Percentiles rank a stretch among this genome's conserved stretches.
These are phyloP conservation scores for Sporothrix brunneoviolacea DNA, from an alignment of 2,329 filamentous ascomycete genomes.

Conservation along the genomic window DNA sequence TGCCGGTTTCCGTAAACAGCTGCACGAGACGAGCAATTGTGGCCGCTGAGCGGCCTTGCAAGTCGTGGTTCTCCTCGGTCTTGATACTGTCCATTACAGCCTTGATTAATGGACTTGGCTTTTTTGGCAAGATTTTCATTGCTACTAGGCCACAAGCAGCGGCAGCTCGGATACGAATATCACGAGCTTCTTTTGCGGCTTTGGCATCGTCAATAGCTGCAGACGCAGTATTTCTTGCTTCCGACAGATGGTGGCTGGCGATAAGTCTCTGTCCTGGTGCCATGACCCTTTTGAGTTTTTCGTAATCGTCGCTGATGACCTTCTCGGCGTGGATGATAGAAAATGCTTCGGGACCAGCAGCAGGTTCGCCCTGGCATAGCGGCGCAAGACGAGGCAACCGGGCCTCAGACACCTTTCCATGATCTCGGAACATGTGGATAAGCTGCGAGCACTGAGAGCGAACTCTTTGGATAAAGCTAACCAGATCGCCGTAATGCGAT, in stretches of 20 bases:
- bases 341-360: slow-evolving; percentile 89
- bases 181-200: slow-evolving; percentile 69
- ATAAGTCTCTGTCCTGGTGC: slow-evolving; percentile 82
- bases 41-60: slow-evolving; percentile 79
- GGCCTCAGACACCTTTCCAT: slow-evolving; percentile 69
- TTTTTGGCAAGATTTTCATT: slow-evolving; percentile 85
- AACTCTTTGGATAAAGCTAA: slow-evolving; percentile 82
- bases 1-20: slow-evolving; percentile 72
- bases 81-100: slow-evolving; percentile 98
- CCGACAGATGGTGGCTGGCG: slow-evolving; percentile 68
- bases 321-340: slow-evolving; percentile 83
- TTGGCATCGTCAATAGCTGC: slow-evolving; percentile 74
- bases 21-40: slow-evolving; percentile 83
- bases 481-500: slow-evolving; percentile 77
- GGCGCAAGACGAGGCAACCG: slow-evolving; percentile 78
- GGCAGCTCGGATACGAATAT: slow-evolving; percentile 78
- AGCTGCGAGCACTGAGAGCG: slow-evolving; percentile 87
- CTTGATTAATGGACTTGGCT: slow-evolving; percentile 87
- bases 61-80: slow-evolving; percentile 80
- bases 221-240: slow-evolving; percentile 64
- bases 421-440: slow-evolving; percentile 84
- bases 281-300: slow-evolving; percentile 81
- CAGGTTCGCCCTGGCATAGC: slow-evolving; percentile 85
- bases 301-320: slow-evolving; percentile 77
- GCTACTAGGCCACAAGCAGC: slow-evolving; percentile 83